phyloP scores from a whole-genome alignment of 78 protist species.

The Planoprotostelium fungivorum region DNA sequence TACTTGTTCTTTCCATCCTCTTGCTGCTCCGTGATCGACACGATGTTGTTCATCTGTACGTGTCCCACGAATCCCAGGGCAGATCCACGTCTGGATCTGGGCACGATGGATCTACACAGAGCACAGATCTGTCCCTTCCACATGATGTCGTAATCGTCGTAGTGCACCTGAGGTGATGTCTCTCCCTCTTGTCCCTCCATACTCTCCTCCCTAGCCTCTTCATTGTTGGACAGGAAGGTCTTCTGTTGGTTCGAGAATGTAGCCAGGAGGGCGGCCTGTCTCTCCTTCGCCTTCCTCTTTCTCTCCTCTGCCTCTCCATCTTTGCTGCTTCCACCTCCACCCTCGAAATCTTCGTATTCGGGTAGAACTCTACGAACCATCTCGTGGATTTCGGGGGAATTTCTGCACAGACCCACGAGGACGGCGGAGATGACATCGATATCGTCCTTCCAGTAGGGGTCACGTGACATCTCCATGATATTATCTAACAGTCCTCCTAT shows the following conservation, averaged over 20 bases:
- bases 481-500: not conserved
- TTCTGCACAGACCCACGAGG: not conserved
- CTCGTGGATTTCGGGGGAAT: not conserved
- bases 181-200: not conserved
- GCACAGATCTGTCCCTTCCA: not conserved
- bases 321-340: not conserved
- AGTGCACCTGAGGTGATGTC: not conserved
- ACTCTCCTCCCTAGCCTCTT: not conserved
- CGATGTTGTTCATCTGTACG: not conserved
- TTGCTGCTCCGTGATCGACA: not conserved
- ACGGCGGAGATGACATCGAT: not conserved
- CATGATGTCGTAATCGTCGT: not conserved
- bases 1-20: not conserved
- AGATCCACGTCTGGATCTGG: not conserved
- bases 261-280: not conserved
- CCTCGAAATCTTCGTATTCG: not conserved
- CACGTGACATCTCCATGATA: not conserved
- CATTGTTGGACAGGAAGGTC: not conserved
- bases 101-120: not conserved
- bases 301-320: not conserved
- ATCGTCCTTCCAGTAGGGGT: not conserved
- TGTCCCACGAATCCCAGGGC: not conserved
- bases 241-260: not conserved
- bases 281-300: not conserved
- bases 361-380: not conserved